Evolutionary conservation across 306 rosid species (phyloP).

Genomic region (Acacia melanoxylon): DNA sequence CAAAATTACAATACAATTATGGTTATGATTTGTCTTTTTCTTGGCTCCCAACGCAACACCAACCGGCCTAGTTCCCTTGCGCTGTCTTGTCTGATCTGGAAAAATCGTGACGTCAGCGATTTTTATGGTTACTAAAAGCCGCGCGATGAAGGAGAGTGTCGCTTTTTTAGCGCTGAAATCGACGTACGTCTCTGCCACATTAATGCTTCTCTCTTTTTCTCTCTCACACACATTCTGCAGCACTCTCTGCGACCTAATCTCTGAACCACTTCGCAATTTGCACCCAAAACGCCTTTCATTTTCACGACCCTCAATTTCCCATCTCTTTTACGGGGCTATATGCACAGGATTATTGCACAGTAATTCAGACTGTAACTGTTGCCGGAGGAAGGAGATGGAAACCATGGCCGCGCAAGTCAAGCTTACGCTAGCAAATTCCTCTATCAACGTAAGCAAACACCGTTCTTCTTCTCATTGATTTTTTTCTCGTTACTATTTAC

Average conservation of each 20-base stretch:
- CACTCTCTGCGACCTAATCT: constrained; percentile 10
- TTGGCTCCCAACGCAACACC: too few relatives aligned
- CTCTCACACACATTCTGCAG: background rate
- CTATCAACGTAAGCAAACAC: constrained; percentile 21
- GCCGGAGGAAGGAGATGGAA: background rate
- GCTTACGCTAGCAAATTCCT: constrained; percentile 37
- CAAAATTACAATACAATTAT: background rate
- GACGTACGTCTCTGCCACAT: constrained; percentile 42
- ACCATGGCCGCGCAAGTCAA: background rate
- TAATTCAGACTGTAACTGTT: background rate
- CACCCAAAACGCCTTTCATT: background rate
- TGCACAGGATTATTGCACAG: background rate
- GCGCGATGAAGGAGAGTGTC: constrained; percentile 35
- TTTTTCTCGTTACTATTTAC: background rate
- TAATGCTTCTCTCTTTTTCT: background rate
- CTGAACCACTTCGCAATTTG: background rate
- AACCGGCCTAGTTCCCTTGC: background rate
- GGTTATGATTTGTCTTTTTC: background rate
- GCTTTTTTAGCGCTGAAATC: constrained; percentile 59
- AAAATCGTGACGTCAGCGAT: background rate
- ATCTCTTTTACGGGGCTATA: background rate
- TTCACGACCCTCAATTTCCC: background rate
- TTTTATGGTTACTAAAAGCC: background rate
- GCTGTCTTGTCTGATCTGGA: background rate
- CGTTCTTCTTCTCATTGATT: background rate